Base-by-base conservation (phyloP, 352 stramenopile genomes). In the Phytophthora melonis region DNA sequence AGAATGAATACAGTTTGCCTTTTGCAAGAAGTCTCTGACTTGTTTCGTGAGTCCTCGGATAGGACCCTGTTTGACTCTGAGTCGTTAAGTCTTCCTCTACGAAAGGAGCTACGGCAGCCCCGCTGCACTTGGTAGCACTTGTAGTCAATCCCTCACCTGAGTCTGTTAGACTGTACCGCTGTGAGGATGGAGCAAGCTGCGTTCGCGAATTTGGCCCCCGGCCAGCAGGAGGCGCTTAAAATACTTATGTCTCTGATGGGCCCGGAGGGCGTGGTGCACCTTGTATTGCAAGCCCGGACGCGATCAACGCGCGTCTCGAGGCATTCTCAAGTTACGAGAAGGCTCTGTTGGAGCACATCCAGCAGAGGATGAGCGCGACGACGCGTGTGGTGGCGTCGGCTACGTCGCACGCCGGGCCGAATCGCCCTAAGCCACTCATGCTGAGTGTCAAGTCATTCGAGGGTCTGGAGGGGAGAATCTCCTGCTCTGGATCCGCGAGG, bases 401-500 rank as follows among this genome's bases (percentile, higher is more conserved):
- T 18, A 9, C 9, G 36, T 21, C n/a, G 45, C 16, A 52, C 25
- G 36, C 10, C 36, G 36, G 36, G 5, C 18, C 36, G 10, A 18
- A 10, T 19, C 45, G 45, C 1, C 54, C 54, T 3, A 60, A 60
- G 18, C 54, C 54, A 30, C 54, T 49, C 54, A 60, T 60, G 27
- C 1, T 60, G 30, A 60, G 54, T 47, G 30, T 60, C 14, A 43
- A 60, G 54, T 13, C 8, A 6, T 60, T 60, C 18, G 45, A 66
- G 32, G 65, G 71, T 18, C 57, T 43, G 41, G 61, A 71, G 39
- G 47, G n/a, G 58, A 75, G 39, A 76, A 69, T 14, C 55, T 77
- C 30, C 41, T 14, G 66, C 30, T 74, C 32, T 77, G 74, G 74
- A 25, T 58, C 13, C 36, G 59, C 52, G 47, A 77, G 45, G 43